Percentiles rank a stretch among this genome's conserved stretches.
phyloP scores from a whole-genome alignment of 2,329 filamentous ascomycete species.

The Colletotrichum horii region DNA sequence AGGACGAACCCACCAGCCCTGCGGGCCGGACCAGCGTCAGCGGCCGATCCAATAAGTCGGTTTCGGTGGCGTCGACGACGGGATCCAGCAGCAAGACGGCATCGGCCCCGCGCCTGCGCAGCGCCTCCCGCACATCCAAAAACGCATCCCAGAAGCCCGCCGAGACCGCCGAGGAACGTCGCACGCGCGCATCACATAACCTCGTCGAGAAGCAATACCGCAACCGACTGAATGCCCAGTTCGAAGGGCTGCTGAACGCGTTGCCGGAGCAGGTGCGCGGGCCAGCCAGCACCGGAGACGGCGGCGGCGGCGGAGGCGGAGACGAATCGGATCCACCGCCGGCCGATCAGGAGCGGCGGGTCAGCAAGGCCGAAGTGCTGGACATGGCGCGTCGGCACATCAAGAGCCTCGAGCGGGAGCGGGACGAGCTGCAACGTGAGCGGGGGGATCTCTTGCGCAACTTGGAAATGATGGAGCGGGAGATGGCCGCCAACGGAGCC shows the following conservation, averaged over 20 bases:
- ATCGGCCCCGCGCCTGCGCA: conserved; percentile 27
- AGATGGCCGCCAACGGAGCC: neutral
- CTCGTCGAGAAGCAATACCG: conserved; percentile 39
- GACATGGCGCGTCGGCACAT: conserved; percentile 39
- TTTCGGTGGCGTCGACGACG: conserved; percentile 1
- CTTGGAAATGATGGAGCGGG: conserved; percentile 11
- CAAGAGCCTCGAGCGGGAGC: conserved; percentile 33
- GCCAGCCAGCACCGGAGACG: neutral
- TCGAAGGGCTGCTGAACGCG: conserved; percentile 31
- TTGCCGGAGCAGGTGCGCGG: conserved; percentile 29
- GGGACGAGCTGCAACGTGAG: conserved; percentile 32
- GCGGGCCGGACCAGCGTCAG: conserved; percentile 7
- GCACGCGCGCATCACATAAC: conserved; percentile 35
- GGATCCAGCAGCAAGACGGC: conserved; percentile 13
- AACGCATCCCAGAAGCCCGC: conserved; percentile 27
- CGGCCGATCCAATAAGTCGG: conserved; percentile 5
- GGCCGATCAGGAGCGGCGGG: conserved; percentile 28
- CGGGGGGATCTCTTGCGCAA: conserved; percentile 27
- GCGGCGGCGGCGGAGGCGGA: neutral
- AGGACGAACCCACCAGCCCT: conserved; percentile 11
- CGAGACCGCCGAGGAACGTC: conserved; percentile 32
- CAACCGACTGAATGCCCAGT: conserved; percentile 35
- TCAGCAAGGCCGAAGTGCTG: conserved; percentile 41
- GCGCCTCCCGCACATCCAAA: conserved; percentile 34
- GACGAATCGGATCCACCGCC: conserved; percentile 17